Conservation (phyloP, 352 stramenopile species). For the Elongisporangium undulatum region DNA sequence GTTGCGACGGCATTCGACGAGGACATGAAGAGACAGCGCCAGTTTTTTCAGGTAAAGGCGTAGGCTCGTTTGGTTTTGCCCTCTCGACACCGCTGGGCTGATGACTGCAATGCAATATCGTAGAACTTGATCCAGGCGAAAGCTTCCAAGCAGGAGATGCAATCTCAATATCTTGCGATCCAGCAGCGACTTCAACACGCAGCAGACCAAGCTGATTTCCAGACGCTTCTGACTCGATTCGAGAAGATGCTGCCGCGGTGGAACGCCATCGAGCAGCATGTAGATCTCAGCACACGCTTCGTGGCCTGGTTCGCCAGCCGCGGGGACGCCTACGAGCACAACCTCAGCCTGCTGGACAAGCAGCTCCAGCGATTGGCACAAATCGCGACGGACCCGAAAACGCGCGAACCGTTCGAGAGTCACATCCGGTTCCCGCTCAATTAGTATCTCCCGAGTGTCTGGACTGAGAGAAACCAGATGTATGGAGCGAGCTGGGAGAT, state of each 20-base stretch:
- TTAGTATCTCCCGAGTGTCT: background rate
- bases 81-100: background rate
- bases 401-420: constrained; percentile 38
- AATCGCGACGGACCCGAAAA: constrained; percentile 23
- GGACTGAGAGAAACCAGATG: background rate
- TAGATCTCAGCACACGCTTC: constrained; percentile 55
- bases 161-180: constrained; percentile 9
- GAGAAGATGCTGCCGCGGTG: constrained; percentile 11
- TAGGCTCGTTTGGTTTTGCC: background rate
- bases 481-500: background rate
- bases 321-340: constrained; percentile 71
- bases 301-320: constrained; percentile 68
- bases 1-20: background rate
- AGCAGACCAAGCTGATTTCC: constrained; percentile 11
- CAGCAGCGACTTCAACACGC: constrained; percentile 2
- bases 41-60: background rate
- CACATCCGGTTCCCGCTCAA: constrained; percentile 34
- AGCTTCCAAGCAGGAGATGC: constrained; percentile 13
- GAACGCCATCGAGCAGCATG: constrained; percentile 33
- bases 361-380: constrained; percentile 45
- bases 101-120: constrained; percentile 2
- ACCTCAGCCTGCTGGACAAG: constrained; percentile 57
- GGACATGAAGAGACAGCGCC: background rate
- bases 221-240: constrained; percentile 4
- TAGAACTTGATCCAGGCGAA: constrained; percentile 17